These are phyloP conservation scores for Fusarium haematococcum DNA, from an alignment of 2,329 filamentous ascomycete species.

Conservation along the genomic window DNA sequence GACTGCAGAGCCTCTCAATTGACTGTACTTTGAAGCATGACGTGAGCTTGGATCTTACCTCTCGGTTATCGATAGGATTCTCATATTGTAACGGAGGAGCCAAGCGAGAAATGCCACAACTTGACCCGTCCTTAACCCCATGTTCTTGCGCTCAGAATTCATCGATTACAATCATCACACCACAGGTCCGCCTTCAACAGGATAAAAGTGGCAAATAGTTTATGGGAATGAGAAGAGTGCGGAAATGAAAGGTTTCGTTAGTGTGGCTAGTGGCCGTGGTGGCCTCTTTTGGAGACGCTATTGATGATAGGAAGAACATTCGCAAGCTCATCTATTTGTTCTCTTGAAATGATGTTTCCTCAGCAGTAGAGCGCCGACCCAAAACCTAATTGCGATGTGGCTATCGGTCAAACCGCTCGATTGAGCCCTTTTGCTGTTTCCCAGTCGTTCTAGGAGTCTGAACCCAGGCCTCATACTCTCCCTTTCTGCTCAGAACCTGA, in stretches of 20 bases:
- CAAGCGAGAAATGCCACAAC: neutral
- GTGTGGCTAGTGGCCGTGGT: too few species aligned
- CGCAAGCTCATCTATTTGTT: neutral
- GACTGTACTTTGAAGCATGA: neutral
- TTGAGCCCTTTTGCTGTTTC: neutral
- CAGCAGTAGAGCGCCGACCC: too few species aligned
- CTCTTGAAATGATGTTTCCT: neutral
- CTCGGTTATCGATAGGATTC: neutral
- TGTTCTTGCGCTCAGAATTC: neutral
- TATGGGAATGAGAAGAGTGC: neutral
- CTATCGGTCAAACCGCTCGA: too few species aligned
- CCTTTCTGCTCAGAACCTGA: neutral
- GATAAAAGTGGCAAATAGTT: neutral
- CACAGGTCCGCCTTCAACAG: neutral
- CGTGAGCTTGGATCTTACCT: neutral
- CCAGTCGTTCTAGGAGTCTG: neutral
- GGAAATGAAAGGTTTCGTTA: too few species aligned
- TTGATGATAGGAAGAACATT: too few species aligned
- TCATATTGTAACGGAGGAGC: neutral
- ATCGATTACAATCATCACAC: neutral
- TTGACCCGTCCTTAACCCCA: neutral
- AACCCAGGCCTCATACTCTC: neutral
- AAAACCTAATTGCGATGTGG: too few species aligned
- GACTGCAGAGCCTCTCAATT: neutral
- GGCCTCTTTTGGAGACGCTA: too few species aligned